Evolutionary conservation across 1,284 basidiomycete species (phyloP).

Genomic region (Ceratobasidium sp.): DNA sequence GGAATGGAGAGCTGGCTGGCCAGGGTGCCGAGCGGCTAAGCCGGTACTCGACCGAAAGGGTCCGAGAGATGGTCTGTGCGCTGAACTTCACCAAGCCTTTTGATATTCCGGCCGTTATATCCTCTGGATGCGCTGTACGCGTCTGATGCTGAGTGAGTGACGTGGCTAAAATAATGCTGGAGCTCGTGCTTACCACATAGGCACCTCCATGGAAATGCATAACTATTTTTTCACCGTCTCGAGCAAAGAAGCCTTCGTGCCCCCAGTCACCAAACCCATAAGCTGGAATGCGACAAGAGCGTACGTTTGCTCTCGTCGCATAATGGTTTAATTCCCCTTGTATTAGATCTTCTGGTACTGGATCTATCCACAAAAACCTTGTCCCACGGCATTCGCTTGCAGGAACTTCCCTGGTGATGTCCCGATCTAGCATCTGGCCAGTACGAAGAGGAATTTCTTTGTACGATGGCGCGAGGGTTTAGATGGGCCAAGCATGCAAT

Average conservation of each 20-base stretch:
- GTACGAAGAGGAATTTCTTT: constrained; percentile 58
- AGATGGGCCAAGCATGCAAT: constrained; percentile 53
- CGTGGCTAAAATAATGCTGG: not conserved
- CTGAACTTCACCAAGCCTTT: constrained; percentile 34
- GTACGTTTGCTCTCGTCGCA: constrained; percentile 62
- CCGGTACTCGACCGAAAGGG: constrained; percentile 67
- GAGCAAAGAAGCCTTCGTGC: constrained; percentile 4
- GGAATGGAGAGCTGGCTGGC: constrained; percentile 65
- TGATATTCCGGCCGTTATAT: constrained; percentile 26
- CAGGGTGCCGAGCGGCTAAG: constrained; percentile 60
- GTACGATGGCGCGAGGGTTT: constrained; percentile 48
- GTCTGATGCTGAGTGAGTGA: constrained; percentile 10
- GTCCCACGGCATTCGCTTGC: constrained; percentile 58
- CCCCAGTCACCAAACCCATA: constrained; percentile 63
- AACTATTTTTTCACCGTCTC: constrained; percentile 45
- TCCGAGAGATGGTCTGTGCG: constrained; percentile 51
- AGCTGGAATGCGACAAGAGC: constrained; percentile 65
- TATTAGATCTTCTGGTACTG: constrained; percentile 63
- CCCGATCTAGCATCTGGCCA: constrained; percentile 20
- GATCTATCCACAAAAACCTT: constrained; percentile 69
- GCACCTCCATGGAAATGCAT: constrained; percentile 47
- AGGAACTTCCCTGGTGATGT: constrained; percentile 38
- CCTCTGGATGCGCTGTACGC: constrained; percentile 45
- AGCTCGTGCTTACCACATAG: constrained; percentile 39
- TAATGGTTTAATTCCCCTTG: constrained; percentile 64